A percentile compares a stretch with the other conserved stretches of the same genome.
phyloP scores from a whole-genome alignment of 495 filamentous ascomycete species.

The Glutinoglossum americanum region DNA sequence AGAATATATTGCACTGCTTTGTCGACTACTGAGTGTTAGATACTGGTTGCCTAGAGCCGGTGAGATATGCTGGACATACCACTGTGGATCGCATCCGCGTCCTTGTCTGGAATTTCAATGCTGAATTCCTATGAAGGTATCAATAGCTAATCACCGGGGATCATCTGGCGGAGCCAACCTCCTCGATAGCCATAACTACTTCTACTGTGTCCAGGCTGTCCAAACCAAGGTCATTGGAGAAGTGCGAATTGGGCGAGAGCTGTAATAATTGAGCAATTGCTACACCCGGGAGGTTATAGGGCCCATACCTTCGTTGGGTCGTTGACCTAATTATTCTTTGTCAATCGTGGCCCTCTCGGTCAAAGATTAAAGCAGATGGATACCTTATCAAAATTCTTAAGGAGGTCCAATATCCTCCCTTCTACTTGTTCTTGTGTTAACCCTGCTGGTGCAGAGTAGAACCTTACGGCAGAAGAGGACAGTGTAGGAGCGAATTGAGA shows the following conservation, averaged over 20 bases:
- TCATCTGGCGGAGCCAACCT: constrained; percentile 34
- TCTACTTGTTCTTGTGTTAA: constrained; percentile 69
- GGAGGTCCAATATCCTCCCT: constrained; percentile 74
- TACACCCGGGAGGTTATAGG: constrained; percentile 3
- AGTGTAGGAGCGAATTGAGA: constrained; percentile 23
- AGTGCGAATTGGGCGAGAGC: constrained; percentile 68
- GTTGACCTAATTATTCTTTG: constrained; percentile 16
- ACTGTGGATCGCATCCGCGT: constrained; percentile 89
- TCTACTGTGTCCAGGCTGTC: constrained; percentile 97
- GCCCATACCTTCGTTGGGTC: constrained; percentile 21
- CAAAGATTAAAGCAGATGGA: constrained; percentile 13
- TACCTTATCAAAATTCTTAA: constrained; percentile 96
- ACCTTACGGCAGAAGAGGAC: constrained; percentile 39
- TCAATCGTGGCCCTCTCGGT: not conserved
- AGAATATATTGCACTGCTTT: constrained; percentile 8
- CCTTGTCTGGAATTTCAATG: constrained; percentile 99
- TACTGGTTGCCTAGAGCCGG: not conserved
- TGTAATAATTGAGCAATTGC: constrained; percentile 18
- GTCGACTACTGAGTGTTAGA: constrained; percentile 5
- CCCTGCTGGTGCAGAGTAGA: constrained; percentile 65
- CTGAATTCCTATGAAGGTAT: constrained; percentile 67
- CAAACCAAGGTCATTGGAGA: constrained; percentile 84
- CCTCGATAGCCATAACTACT: constrained; percentile 99
- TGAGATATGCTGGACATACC: constrained; percentile 36
- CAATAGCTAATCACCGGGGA: constrained; percentile 14